These are phyloP conservation scores for Aphelidium insulamus DNA, from an alignment of 371 early-diverging fungal genomes.

Conservation along the genomic window DNA sequence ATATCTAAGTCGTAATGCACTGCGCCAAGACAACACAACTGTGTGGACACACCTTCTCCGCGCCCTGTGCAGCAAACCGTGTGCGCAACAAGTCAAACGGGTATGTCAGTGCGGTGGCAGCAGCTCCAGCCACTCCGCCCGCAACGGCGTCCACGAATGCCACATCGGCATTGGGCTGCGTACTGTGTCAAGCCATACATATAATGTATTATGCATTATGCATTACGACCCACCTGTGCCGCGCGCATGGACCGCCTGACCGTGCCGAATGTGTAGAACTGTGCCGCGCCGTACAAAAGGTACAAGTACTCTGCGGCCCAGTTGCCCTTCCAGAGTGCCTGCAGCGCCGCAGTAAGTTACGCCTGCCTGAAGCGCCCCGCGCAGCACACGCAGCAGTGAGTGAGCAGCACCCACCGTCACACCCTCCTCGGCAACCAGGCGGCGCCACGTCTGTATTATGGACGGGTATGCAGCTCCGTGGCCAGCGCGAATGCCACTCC, in stretches of 20 bases:
- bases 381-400: conserved; percentile 4
- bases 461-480: neutral
- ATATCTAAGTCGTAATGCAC: conserved; percentile 11
- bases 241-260: too few relatives aligned
- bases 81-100: conserved; percentile 85
- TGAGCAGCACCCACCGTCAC: conserved; percentile 18
- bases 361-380: conserved; percentile 4
- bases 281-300: conserved; percentile 62
- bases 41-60: conserved; percentile 12
- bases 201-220: conserved; percentile 35
- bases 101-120: conserved; percentile 63
- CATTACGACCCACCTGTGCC: too few relatives aligned
- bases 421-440: conserved; percentile 39
- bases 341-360: neutral
- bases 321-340: conserved; percentile 87
- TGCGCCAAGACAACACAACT: neutral
- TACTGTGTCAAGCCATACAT: conserved; percentile 8
- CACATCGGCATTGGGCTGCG: conserved; percentile 2
- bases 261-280: too few relatives aligned
- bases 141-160: neutral
- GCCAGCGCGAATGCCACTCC: conserved; percentile 6
- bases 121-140: conserved; percentile 47
- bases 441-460: conserved; percentile 4
- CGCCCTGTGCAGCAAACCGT: conserved; percentile 63
- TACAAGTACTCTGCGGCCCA: conserved; percentile 74